Evolutionary conservation across 2,329 filamentous ascomycete genomes (phyloP).

Genomic region (Plectosphaerella sp.): DNA sequence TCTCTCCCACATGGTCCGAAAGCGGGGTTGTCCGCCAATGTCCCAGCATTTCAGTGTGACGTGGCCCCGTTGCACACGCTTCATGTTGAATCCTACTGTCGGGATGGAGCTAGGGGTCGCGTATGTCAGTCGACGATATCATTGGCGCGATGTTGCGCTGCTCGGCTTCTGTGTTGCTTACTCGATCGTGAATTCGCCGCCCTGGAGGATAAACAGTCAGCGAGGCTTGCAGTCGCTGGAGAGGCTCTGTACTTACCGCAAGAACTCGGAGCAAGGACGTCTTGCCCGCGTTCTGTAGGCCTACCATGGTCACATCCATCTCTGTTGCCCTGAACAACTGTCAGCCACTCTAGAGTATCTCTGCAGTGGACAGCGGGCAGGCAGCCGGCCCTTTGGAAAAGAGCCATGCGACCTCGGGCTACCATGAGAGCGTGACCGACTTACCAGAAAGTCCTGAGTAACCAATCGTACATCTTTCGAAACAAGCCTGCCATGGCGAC

Average conservation of each 20-base stretch:
- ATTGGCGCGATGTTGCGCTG: background rate
- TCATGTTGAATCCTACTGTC: constrained; percentile 99
- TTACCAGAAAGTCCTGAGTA: constrained; percentile 95
- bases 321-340: constrained; percentile 74
- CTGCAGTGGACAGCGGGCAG: too few species aligned
- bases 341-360: background rate
- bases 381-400: too few species aligned
- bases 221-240: constrained; percentile 12
- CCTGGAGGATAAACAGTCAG: constrained; percentile 47
- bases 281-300: constrained; percentile 96
- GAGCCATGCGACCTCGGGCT: background rate
- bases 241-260: constrained; percentile 63
- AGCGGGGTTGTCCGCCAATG: constrained; percentile 91
- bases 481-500: constrained; percentile 82
- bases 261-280: constrained; percentile 90
- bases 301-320: constrained; percentile 99
- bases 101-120: constrained; percentile 76
- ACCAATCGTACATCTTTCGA: constrained; percentile 94
- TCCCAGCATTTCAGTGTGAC: constrained; percentile 99
- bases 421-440: constrained; percentile 23
- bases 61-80: constrained; percentile 94
- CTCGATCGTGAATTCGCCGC: constrained; percentile 98
- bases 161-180: constrained; percentile 50
- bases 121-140: constrained; percentile 12
- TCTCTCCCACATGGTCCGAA: constrained; percentile 98